Conservation (phyloP, 208 protist genomes). For the Acanthamoeba lenticulata region DNA sequence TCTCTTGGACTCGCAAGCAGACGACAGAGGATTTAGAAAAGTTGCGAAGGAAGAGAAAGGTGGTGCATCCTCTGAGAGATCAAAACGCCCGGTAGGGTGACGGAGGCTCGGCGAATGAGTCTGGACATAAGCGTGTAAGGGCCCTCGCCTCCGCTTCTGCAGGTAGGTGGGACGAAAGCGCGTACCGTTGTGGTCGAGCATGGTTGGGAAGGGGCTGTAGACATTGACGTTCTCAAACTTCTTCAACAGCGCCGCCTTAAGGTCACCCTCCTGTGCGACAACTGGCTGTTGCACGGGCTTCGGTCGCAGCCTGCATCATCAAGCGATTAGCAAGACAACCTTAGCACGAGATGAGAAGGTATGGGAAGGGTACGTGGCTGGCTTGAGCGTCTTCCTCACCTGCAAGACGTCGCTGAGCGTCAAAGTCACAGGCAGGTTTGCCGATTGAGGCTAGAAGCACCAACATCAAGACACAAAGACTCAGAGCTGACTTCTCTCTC, state of each 20-base stretch:
- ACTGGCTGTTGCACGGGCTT: neutral
- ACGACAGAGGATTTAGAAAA: too few relatives aligned
- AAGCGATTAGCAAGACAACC: too few relatives aligned
- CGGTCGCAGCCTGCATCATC: neutral
- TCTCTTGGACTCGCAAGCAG: too few relatives aligned
- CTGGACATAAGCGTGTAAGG: neutral
- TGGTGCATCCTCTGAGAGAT: neutral
- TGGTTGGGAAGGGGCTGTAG: neutral
- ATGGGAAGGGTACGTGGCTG: neutral
- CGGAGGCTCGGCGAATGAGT: neutral
- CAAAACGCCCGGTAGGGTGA: neutral
- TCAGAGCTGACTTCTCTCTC: neutral
- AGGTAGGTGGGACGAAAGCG: too few relatives aligned
- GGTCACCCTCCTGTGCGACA: neutral
- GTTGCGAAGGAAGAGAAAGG: too few relatives aligned
- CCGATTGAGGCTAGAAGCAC: neutral
- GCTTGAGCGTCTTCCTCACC: neutral
- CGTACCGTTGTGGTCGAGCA: neutral
- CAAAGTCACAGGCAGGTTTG: neutral
- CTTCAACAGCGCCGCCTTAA: neutral
- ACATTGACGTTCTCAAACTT: conserved; percentile 47
- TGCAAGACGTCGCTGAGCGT: neutral
- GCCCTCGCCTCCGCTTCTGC: too few relatives aligned
- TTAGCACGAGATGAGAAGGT: too few relatives aligned
- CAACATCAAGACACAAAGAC: neutral